Conservation (phyloP, 2,329 filamentous ascomycete genomes). For the Fusarium sp. region DNA sequence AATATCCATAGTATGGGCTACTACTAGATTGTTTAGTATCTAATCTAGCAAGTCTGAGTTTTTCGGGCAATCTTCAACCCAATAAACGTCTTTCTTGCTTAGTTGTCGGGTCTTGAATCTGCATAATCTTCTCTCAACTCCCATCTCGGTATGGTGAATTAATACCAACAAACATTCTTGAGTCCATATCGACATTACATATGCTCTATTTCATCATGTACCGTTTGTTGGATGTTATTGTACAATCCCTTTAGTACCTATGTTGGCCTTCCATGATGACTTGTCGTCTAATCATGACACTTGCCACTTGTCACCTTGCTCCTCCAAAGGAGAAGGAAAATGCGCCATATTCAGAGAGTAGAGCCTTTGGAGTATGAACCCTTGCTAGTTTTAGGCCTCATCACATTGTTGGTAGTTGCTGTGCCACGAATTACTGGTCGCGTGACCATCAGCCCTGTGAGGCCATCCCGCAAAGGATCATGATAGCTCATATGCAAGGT, state of each 20-base stretch:
- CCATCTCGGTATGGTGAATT: neutral
- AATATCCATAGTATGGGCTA: neutral
- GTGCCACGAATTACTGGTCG: neutral
- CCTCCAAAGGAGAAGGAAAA: neutral
- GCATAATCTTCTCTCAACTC: neutral
- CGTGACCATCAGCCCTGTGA: neutral
- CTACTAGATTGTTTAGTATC: neutral
- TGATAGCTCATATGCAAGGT: neutral
- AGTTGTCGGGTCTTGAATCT: neutral
- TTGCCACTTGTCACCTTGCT: neutral
- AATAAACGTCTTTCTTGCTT: neutral
- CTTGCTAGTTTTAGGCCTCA: neutral
- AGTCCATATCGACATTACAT: neutral
- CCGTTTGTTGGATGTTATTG: neutral
- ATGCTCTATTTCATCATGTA: neutral
- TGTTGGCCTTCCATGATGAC: neutral
- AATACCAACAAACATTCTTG: neutral
- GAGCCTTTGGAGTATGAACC: neutral
- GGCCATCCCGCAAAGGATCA: neutral
- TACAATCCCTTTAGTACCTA: too few species aligned
- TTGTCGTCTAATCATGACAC: neutral
- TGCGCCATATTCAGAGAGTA: neutral
- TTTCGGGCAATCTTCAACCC: neutral
- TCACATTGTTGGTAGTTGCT: neutral
- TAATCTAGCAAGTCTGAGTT: neutral